phyloP scores from a whole-genome alignment of 345 rosid genomes.

The Melaleuca alternifolia region DNA sequence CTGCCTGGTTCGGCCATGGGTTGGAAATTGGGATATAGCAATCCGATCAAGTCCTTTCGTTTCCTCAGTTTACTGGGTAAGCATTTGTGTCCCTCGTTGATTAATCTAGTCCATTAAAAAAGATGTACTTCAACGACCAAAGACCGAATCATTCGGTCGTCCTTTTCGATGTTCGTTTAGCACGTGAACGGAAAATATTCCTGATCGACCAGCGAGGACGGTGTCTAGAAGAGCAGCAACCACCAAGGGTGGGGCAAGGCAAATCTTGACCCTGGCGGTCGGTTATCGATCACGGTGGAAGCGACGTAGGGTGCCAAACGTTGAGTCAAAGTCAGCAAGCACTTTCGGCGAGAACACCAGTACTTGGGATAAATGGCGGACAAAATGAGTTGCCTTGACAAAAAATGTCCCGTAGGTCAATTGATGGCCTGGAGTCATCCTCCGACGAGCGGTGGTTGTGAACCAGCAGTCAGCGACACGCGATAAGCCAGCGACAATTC shows the following conservation, averaged over 20 bases:
- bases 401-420: too few species aligned
- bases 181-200: background rate
- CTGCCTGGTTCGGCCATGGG: conserved; percentile 26
- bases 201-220: background rate
- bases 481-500: too few species aligned
- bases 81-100: background rate
- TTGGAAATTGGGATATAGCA: background rate
- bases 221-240: background rate
- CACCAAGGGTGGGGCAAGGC: background rate
- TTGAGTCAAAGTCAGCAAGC: background rate
- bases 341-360: background rate
- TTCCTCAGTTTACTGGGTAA: background rate
- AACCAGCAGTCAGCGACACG: too few species aligned
- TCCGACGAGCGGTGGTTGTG: too few species aligned
- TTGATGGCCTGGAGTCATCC: too few species aligned
- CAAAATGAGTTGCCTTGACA: too few species aligned
- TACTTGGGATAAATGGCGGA: too few species aligned
- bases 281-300: background rate
- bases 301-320: background rate
- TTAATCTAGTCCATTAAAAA: background rate
- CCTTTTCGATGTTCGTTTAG: background rate
- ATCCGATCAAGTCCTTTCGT: background rate
- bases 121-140: background rate
- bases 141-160: background rate
- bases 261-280: background rate